These are phyloP conservation scores for Cavenderia fasciculata DNA, from an alignment of 78 protist genomes.

Conservation along the genomic window DNA sequence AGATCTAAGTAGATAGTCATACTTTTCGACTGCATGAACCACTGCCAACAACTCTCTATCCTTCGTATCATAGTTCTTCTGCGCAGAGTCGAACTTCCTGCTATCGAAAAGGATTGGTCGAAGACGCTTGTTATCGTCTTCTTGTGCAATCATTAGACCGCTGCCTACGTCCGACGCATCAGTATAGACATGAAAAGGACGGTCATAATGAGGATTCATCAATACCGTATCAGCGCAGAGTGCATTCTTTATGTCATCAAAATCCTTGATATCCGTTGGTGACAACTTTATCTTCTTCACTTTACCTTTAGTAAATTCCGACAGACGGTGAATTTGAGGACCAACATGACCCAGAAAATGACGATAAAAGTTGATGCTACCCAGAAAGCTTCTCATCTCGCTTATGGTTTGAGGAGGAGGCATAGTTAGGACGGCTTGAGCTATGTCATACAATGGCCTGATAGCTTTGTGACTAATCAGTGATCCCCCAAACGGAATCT, in stretches of 20 bases:
- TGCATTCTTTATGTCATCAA: neutral
- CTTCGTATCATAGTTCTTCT: neutral
- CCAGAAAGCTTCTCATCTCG: neutral
- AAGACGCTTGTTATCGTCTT: neutral
- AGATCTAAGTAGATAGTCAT: neutral
- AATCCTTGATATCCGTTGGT: neutral
- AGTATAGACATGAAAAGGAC: neutral
- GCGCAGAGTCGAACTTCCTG: neutral
- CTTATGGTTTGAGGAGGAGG: neutral
- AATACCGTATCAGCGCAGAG: neutral
- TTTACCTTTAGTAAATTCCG: neutral
- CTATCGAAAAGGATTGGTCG: slow-evolving; percentile 12
- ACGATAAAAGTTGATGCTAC: neutral
- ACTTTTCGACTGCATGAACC: neutral
- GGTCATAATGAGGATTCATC: neutral
- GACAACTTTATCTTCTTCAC: neutral
- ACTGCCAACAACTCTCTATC: slow-evolving; percentile 12
- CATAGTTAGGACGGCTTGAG: neutral
- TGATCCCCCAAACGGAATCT: neutral
- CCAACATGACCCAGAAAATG: neutral
- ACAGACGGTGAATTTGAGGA: neutral
- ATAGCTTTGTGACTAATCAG: neutral
- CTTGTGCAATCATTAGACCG: neutral
- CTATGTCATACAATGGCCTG: neutral
- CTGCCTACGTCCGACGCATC: slow-evolving; percentile 30